A percentile compares a stretch with the other conserved stretches of the same genome.
phyloP scores from a whole-genome alignment of 352 stramenopile genomes.

The Pythium vanterpoolii region DNA sequence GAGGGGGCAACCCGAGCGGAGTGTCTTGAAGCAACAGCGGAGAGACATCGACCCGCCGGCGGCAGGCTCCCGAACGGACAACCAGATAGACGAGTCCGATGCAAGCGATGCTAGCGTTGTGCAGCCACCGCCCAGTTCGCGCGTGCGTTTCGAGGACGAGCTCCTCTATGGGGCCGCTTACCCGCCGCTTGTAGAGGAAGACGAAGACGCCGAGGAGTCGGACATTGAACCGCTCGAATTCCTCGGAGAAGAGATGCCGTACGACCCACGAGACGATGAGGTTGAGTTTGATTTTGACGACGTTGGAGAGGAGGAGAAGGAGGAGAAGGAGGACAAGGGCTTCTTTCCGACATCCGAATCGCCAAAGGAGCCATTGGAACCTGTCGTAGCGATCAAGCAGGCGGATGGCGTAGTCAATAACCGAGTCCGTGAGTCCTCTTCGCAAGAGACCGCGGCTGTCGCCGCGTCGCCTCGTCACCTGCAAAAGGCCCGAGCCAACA shows the following conservation, averaged over 20 bases:
- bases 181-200: conserved; percentile 7
- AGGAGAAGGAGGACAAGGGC: background rate
- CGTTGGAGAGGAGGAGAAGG: background rate
- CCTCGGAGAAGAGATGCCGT: conserved; percentile 4
- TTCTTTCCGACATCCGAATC: background rate
- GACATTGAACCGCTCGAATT: conserved; percentile 11
- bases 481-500: background rate
- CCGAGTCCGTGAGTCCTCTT: background rate
- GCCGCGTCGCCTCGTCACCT: background rate
- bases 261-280: conserved; percentile 14
- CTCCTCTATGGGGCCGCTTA: background rate
- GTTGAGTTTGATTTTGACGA: background rate
- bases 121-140: conserved; percentile 37
- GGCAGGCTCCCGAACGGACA: background rate
- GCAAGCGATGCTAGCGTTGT: conserved; percentile 4
- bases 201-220: conserved; percentile 4
- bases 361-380: background rate
- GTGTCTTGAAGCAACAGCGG: conserved; percentile 7
- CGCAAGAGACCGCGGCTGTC: background rate
- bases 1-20: conserved; percentile 6
- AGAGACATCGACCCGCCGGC: background rate
- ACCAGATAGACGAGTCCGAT: background rate
- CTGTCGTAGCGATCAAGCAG: conserved; percentile 6
- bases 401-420: background rate
- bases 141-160: conserved; percentile 31